These are phyloP conservation scores for Wakefieldia striispora DNA, from an alignment of 768 basidiomycete species.

Conservation along the genomic window DNA sequence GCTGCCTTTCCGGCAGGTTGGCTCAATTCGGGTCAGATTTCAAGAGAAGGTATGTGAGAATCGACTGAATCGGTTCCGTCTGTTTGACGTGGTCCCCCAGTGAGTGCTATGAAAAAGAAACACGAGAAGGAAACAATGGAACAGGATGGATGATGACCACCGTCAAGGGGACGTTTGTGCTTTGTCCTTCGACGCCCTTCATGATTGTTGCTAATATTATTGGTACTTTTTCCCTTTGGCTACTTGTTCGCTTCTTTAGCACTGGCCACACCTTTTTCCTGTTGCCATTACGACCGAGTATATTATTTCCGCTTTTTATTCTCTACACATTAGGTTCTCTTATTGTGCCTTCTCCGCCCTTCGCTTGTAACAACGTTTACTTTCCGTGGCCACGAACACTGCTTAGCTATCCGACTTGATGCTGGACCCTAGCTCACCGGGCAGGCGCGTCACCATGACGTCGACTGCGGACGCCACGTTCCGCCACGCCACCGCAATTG, in stretches of 20 bases:
- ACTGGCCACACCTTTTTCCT: not conserved
- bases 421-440: too few species aligned
- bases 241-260: not conserved
- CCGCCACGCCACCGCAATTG: too few species aligned
- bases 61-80: not conserved
- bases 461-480: too few species aligned
- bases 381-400: too few species aligned
- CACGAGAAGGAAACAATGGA: constrained; percentile 72
- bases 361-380: constrained; percentile 6
- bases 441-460: too few species aligned
- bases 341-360: constrained; percentile 1
- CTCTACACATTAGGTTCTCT: constrained; percentile 14
- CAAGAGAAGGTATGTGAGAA: constrained; percentile 69
- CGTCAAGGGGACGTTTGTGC: not conserved
- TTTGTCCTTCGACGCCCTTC: not conserved
- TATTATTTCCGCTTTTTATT: constrained; percentile 16
- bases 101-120: constrained; percentile 85
- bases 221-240: constrained; percentile 6
- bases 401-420: too few species aligned
- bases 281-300: constrained; percentile 3
- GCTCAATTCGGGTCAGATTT: constrained; percentile 85
- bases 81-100: constrained; percentile 33
- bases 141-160: constrained; percentile 38
- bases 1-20: constrained; percentile 80
- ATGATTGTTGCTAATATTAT: constrained; percentile 21